Evolutionary conservation across 2,329 filamentous ascomycete species (phyloP).

Genomic region (Alternaria solani): DNA sequence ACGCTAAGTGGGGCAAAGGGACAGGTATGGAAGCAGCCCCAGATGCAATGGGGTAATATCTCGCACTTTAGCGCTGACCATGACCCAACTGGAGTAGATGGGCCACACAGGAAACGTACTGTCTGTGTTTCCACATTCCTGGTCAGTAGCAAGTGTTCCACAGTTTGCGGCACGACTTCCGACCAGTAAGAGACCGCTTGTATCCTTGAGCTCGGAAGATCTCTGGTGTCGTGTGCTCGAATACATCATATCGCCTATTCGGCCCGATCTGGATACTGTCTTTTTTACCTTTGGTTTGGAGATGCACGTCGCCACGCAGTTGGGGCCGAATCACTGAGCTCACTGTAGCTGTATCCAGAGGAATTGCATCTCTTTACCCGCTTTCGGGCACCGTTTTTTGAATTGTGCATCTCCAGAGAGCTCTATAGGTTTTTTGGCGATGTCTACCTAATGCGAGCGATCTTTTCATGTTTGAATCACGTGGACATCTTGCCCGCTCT

Average conservation of each 20-base stretch:
- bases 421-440: neutral
- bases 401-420: neutral
- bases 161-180: conserved; percentile 19
- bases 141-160: neutral
- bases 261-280: neutral
- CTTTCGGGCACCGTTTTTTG: neutral
- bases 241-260: neutral
- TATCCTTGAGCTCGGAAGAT: neutral
- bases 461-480: conserved; percentile 5
- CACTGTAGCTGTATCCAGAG: neutral
- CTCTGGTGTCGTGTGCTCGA: conserved; percentile 4
- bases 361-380: neutral
- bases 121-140: neutral
- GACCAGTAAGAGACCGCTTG: conserved; percentile 11
- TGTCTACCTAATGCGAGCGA: neutral
- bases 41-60: conserved; percentile 25
- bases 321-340: too few relatives aligned
- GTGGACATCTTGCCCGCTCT: conserved; percentile 4
- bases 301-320: neutral
- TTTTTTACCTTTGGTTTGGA: neutral
- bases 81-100: neutral
- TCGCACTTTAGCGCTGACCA: conserved; percentile 32
- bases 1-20: conserved; percentile 28
- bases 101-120: neutral
- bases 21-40: neutral